Conservation (phyloP, 2,329 filamentous ascomycete genomes). For the Ceratocystis variospora region DNA sequence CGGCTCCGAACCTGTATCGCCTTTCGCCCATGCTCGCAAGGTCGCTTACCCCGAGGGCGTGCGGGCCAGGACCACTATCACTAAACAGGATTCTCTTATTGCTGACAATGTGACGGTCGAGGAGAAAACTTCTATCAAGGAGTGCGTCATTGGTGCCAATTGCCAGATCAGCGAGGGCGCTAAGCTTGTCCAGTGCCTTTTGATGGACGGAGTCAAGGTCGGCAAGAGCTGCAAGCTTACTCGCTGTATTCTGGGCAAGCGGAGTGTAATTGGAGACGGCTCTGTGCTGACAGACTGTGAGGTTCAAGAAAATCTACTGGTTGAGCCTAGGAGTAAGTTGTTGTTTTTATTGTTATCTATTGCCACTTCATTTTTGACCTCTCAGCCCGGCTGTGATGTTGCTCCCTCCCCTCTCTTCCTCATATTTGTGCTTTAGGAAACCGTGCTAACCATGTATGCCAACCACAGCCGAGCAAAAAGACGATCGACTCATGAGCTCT, state of each 20-base stretch:
- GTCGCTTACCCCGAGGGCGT: conserved; percentile 73
- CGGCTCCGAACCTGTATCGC: conserved; percentile 44
- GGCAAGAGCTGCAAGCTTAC: conserved; percentile 75
- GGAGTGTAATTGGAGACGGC: conserved; percentile 71
- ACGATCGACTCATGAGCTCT: conserved; percentile 53
- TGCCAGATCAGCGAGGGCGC: conserved; percentile 79
- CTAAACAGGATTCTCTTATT: conserved; percentile 66
- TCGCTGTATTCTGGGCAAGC: conserved; percentile 71
- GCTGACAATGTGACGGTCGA: conserved; percentile 81
- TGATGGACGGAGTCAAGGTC: conserved; percentile 85
- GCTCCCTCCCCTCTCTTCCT: background rate
- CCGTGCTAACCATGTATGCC: conserved; percentile 16
- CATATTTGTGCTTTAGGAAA: background rate
- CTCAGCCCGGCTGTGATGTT: background rate
- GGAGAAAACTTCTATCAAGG: conserved; percentile 83
- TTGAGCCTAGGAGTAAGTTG: conserved; percentile 60
- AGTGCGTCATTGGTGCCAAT: conserved; percentile 74
- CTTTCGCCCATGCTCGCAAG: conserved; percentile 66
- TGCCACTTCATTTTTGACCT: background rate
- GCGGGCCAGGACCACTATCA: conserved; percentile 67
- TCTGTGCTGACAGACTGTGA: conserved; percentile 77
- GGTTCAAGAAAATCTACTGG: conserved; percentile 76
- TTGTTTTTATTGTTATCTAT: background rate
- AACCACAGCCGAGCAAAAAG: conserved; percentile 48
- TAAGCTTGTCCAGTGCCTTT: conserved; percentile 68